A percentile compares a stretch with the other conserved stretches of the same genome.
phyloP scores from a whole-genome alignment of 306 rosid genomes.

The Rosa rugosa region DNA sequence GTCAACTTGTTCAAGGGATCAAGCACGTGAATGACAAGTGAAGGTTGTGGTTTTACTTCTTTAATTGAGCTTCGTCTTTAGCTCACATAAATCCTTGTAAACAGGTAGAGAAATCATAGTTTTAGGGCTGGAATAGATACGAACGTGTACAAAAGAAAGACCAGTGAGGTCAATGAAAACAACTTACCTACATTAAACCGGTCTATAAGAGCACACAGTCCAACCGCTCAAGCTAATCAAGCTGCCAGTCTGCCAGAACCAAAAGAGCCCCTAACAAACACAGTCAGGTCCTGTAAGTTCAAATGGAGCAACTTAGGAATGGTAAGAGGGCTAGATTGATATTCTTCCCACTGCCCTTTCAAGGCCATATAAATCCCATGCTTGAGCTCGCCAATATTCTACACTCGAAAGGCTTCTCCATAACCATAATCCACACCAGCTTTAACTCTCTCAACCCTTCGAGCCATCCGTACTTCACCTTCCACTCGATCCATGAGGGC shows the following conservation, averaged over 20 bases:
- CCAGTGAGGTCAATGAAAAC: too few relatives aligned
- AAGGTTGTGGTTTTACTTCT: not conserved
- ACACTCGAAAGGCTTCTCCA: constrained; percentile 26
- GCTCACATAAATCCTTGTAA: not conserved
- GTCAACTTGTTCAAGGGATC: too few relatives aligned
- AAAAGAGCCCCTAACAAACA: not conserved
- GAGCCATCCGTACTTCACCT: constrained; percentile 17
- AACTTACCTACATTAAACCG: too few relatives aligned
- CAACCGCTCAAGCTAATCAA: too few relatives aligned
- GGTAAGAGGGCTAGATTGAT: constrained; percentile 1
- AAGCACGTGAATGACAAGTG: too few relatives aligned
- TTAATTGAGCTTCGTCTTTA: not conserved
- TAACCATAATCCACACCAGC: constrained; percentile 21
- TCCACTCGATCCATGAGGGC: constrained; percentile 1
- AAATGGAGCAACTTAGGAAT: constrained; percentile 11
- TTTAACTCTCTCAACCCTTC: constrained; percentile 24
- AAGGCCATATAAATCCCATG: constrained; percentile 37
- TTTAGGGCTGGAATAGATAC: not conserved
- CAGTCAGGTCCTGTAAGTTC: not conserved
- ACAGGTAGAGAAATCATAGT: not conserved
- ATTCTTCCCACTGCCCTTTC: constrained; percentile 22
- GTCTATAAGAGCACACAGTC: too few relatives aligned
- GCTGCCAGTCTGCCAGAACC: not conserved
- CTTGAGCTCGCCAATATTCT: constrained; percentile 30
- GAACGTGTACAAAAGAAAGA: not conserved